Conservation (phyloP, 202 grass and related monocot genomes). For the Zoysia matrella region DNA sequence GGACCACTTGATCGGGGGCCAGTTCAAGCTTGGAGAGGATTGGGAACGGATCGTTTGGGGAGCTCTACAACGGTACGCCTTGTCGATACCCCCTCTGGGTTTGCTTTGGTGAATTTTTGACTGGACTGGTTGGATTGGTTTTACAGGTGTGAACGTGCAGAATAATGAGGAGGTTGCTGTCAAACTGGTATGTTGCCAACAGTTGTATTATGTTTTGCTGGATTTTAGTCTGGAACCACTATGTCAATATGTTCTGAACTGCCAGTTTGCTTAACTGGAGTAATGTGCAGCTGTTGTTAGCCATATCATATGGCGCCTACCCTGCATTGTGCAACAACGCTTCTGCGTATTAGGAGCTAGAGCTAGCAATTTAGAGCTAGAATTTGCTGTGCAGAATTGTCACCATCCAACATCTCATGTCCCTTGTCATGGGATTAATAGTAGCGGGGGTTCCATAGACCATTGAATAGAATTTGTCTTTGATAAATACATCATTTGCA, state of each 20-base stretch:
- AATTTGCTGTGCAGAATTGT: background rate
- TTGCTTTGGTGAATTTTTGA: background rate
- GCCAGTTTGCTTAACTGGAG: too few species aligned
- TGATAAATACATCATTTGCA: background rate
- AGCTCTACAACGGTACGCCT: constrained; percentile 60
- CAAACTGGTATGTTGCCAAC: constrained; percentile 46
- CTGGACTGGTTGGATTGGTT: constrained; percentile 19
- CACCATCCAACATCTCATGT: background rate
- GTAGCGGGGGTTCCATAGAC: background rate
- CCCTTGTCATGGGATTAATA: background rate
- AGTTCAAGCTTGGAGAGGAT: too few species aligned
- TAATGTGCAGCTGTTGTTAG: too few species aligned
- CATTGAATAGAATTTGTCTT: background rate
- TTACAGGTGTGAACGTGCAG: constrained; percentile 50
- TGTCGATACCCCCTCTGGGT: background rate
- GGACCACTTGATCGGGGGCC: constrained; percentile 63
- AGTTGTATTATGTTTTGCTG: background rate
- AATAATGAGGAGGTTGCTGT: constrained; percentile 55
- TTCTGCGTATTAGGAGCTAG: background rate
- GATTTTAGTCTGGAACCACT: background rate
- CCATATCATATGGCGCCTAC: too few species aligned
- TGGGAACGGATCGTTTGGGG: constrained; percentile 79
- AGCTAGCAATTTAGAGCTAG: background rate
- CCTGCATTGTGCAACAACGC: background rate
- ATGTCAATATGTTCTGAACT: background rate